Percentiles rank a stretch among this genome's conserved stretches.
These are phyloP conservation scores for Streptanthus diversifolius DNA, from an alignment of 345 rosid genomes.

Conservation along the genomic window DNA sequence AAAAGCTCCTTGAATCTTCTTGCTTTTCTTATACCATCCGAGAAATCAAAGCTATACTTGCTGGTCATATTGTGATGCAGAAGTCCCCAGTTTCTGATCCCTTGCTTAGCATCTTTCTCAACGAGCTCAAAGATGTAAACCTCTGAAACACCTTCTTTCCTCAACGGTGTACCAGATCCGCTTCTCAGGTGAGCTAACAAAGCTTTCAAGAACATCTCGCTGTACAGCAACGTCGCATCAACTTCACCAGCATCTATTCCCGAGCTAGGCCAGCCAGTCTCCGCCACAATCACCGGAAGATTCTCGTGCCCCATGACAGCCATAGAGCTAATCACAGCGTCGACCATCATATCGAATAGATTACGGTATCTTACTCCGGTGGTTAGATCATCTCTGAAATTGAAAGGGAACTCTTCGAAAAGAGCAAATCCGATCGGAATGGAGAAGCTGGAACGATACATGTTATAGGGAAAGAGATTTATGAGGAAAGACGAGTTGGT, in stretches of 20 bases:
- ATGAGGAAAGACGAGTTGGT: slow-evolving; percentile 78
- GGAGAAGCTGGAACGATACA: slow-evolving; percentile 59
- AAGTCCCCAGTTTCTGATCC: slow-evolving; percentile 68
- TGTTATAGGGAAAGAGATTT: slow-evolving; percentile 77
- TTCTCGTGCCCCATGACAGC: slow-evolving; percentile 79
- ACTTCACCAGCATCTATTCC: slow-evolving; percentile 53
- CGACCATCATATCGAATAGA: slow-evolving; percentile 90
- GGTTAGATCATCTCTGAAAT: slow-evolving; percentile 66
- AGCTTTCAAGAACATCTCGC: slow-evolving; percentile 65
- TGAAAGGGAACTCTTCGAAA: slow-evolving; percentile 70
- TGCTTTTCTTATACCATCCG: slow-evolving; percentile 22
- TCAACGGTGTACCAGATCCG: slow-evolving; percentile 74
- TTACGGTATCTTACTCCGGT: slow-evolving; percentile 85
- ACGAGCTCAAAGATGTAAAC: slow-evolving; percentile 66
- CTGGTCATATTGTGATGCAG: slow-evolving; percentile 57
- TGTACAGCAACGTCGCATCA: slow-evolving; percentile 61
- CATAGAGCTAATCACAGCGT: slow-evolving; percentile 65
- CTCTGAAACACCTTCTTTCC: slow-evolving; percentile 72
- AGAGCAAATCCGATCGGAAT: slow-evolving; percentile 82
- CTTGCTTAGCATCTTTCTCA: slow-evolving; percentile 47
- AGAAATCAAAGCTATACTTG: slow-evolving; percentile 60
- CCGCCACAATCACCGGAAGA: slow-evolving; percentile 70
- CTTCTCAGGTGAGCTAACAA: slow-evolving; percentile 58
- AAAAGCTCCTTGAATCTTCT: not conserved
- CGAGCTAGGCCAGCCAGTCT: slow-evolving; percentile 92